Percentiles rank a stretch among this genome's conserved stretches.
Evolutionary conservation across 805 yeast genomes (phyloP).

Genomic region (Hagleromyces aurorensis): DNA sequence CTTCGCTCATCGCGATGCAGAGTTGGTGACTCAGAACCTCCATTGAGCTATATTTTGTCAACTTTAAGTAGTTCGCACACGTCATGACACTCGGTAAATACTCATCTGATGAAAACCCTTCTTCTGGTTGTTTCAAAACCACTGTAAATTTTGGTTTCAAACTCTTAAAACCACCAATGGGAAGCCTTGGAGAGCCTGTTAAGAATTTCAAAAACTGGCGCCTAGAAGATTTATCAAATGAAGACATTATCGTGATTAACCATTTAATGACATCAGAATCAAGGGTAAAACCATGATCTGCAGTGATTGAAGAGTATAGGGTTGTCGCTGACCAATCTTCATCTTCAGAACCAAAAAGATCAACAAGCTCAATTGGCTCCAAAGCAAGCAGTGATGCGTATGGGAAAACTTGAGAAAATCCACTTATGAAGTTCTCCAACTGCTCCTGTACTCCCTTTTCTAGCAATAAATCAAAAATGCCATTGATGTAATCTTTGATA

Average conservation of each 20-base stretch:
- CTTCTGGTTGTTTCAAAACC: slow-evolving; percentile 76
- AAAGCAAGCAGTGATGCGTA: slow-evolving; percentile 62
- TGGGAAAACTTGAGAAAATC: slow-evolving; percentile 80
- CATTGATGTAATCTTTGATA: slow-evolving; percentile 47
- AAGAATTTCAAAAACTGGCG: slow-evolving; percentile 75
- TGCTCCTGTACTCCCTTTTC: slow-evolving; percentile 60
- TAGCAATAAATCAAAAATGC: slow-evolving; percentile 50
- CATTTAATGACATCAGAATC: slow-evolving; percentile 58
- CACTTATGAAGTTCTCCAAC: slow-evolving; percentile 60
- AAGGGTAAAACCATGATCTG: slow-evolving; percentile 83
- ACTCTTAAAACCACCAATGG: slow-evolving; percentile 87
- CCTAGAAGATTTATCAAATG: slow-evolving; percentile 47
- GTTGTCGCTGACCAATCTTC: slow-evolving; percentile 83
- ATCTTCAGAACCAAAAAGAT: slow-evolving; percentile 64
- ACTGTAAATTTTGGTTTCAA: slow-evolving; percentile 79
- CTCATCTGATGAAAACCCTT: slow-evolving; percentile 58
- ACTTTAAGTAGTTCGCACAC: slow-evolving; percentile 86
- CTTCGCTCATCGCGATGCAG: slow-evolving; percentile 71
- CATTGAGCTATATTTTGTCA: slow-evolving; percentile 70
- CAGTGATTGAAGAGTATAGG: slow-evolving; percentile 52
- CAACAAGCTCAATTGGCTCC: slow-evolving; percentile 63
- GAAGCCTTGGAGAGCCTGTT: slow-evolving; percentile 89
- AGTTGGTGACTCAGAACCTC: slow-evolving; percentile 53
- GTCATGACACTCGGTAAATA: slow-evolving; percentile 97
- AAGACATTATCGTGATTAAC: slow-evolving; percentile 53